Evolutionary conservation across 139 green algal genomes (phyloP), one percentile per base, ranked within the genome.

Genomic region (Tetradesmus lagerheimii): DNA sequence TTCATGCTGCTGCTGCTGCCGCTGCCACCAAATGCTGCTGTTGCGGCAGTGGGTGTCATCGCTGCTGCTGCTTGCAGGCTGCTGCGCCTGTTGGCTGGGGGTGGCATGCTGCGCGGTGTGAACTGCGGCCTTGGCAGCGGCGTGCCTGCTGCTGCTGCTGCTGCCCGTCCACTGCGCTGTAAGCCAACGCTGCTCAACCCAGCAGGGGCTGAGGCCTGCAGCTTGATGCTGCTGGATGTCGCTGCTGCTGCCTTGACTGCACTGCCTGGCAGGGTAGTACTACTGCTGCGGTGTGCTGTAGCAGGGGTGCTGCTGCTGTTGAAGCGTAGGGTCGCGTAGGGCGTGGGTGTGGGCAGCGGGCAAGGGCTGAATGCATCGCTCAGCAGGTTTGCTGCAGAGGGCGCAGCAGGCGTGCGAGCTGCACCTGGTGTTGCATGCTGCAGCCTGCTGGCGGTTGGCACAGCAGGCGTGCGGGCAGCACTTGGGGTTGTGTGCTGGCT

Each of bases 1-100:
- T 71, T 71, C 57, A 71, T 84, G 79, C 79, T 67, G 79, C 80
- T 85, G 80, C 45, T 67, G 43, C 29, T 84, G 79, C 37, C 43
- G 25, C 38, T 45, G 23, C 34, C 34, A 31, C 23, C 79, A 18
- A 37, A 20, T 71, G 80, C 43, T 35, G 45, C 47, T 74, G 80
- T 27, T 75, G 80, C 80, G 75, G 79, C 27, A 12, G 39, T n/a
- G 23, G 57, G 57, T 31, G 57, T 71, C 57, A 31, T 71, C 16
- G 80, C 45, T 71, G 43, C 12, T 64, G n/a, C 38, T 45, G 23
- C 34, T 20, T 71, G 80, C 80, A 37, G 45, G 80, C 80, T 86
- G 79, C 27, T 37, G 39, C 79, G 39, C n/a, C 45, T 86, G 45
- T 20, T 50, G 31, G 80, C 80, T 23, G 80, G 80, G 14, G 80